Evolutionary conservation across 176 grass and related monocot species (phyloP).

Genomic region (Cenchrus fungigraminus): DNA sequence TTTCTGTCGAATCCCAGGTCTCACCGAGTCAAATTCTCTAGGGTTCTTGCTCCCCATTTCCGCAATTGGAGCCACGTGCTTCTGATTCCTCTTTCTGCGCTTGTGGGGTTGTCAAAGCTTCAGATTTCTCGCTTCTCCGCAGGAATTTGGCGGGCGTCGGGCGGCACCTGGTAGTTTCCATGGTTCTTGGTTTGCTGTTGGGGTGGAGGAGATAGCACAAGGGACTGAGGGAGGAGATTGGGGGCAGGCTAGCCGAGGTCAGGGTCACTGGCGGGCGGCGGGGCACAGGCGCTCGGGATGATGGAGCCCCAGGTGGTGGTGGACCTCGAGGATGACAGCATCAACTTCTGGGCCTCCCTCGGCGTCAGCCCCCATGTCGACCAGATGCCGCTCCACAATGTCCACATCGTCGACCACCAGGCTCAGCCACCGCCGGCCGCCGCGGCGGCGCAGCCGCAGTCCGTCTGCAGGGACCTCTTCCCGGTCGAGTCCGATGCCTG

Average conservation of each 20-base stretch:
- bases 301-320: conserved; percentile 73
- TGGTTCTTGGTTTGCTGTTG: conserved; percentile 36
- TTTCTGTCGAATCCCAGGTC: neutral
- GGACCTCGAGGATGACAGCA: conserved; percentile 94
- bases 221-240: conserved; percentile 14
- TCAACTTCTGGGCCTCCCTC: conserved; percentile 94
- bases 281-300: conserved; percentile 36
- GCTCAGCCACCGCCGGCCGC: conserved; percentile 9
- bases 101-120: neutral
- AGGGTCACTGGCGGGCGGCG: neutral
- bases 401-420: conserved; percentile 57
- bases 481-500: conserved; percentile 57
- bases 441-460: conserved; percentile 31
- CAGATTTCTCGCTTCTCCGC: neutral
- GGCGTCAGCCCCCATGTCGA: conserved; percentile 82
- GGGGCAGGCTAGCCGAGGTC: neutral
- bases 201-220: neutral
- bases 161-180: neutral
- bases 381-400: conserved; percentile 59
- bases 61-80: neutral
- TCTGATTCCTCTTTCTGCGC: neutral
- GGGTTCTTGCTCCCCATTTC: conserved; percentile 38
- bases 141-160: neutral
- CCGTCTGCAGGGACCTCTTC: conserved; percentile 68
- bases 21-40: conserved; percentile 20